Conservation (phyloP, 2,329 filamentous ascomycete genomes). For the Exophiala phaeomuriformis region DNA sequence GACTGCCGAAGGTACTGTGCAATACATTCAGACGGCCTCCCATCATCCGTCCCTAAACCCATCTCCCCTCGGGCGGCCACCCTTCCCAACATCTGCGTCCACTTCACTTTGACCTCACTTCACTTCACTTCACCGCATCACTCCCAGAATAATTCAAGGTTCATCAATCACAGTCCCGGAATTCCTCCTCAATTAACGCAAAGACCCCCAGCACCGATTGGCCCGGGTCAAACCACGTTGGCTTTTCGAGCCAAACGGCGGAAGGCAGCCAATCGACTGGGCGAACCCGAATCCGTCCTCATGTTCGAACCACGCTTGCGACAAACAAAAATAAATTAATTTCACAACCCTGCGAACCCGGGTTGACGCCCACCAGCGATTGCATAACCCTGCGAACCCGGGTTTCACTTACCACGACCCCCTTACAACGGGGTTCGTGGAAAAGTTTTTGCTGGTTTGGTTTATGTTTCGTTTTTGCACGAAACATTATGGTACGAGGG, state of each 20-base stretch:
- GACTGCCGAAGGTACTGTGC: too few species aligned
- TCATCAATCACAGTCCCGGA: not conserved
- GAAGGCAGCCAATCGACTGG: not conserved
- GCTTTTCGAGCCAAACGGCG: not conserved
- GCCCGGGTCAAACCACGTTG: not conserved
- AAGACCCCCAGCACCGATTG: not conserved
- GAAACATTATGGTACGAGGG: too few species aligned
- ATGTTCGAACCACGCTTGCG: not conserved
- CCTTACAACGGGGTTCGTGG: constrained; percentile 2
- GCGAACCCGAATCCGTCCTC: not conserved
- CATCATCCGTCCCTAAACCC: too few species aligned
- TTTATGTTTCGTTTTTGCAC: too few species aligned
- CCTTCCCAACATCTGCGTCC: not conserved
- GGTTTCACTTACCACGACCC: not conserved
- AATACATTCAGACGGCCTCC: too few species aligned
- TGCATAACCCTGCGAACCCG: not conserved
- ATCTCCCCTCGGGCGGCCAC: too few species aligned
- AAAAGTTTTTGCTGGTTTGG: constrained; percentile 1
- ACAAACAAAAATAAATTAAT: not conserved
- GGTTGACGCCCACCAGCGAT: not conserved
- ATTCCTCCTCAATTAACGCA: not conserved
- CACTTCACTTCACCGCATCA: not conserved
- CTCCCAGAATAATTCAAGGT: not conserved
- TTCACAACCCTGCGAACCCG: not conserved
- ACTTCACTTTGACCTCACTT: not conserved